These are phyloP conservation scores for Elongisporangium senticosum DNA, from an alignment of 352 stramenopile species.

Conservation along the genomic window DNA sequence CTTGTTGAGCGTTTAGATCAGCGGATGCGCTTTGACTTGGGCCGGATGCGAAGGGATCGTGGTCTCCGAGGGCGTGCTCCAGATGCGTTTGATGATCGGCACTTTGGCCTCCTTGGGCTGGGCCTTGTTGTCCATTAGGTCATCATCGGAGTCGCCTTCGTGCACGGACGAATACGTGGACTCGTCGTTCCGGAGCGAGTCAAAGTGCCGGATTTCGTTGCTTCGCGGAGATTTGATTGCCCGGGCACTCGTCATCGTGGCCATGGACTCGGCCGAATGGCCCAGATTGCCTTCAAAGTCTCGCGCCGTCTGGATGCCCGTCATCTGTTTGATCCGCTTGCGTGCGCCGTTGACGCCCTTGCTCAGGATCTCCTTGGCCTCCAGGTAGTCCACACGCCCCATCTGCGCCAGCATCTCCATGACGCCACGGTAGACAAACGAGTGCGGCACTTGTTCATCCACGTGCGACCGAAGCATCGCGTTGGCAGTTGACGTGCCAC, in stretches of 20 bases:
- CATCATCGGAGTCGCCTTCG: neutral
- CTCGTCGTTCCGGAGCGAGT: slow-evolving; percentile 1
- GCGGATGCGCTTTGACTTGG: neutral
- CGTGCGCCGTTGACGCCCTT: slow-evolving; percentile 32
- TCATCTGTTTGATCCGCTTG: slow-evolving; percentile 12
- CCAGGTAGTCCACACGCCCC: slow-evolving; percentile 32
- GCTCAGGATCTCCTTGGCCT: slow-evolving; percentile 42
- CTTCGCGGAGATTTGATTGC: neutral
- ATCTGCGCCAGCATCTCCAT: slow-evolving; percentile 49
- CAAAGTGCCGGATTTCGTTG: slow-evolving; percentile 12
- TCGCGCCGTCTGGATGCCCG: slow-evolving; percentile 6
- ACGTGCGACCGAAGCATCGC: slow-evolving; percentile 2
- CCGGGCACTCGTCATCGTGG: neutral
- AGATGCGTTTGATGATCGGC: neutral
- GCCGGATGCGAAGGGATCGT: neutral
- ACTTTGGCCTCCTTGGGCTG: neutral
- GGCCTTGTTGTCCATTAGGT: neutral
- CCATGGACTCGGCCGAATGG: neutral
- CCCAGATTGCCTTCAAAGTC: neutral
- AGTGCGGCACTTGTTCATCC: slow-evolving; percentile 37
- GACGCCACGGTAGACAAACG: slow-evolving; percentile 41
- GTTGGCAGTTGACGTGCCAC: neutral
- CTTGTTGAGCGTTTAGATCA: neutral
- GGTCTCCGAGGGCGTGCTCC: neutral
- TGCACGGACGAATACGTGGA: neutral